A percentile compares a stretch with the other conserved stretches of the same genome.
phyloP scores from a whole-genome alignment of 1,284 basidiomycete genomes.

The Termitomyces sp. region DNA sequence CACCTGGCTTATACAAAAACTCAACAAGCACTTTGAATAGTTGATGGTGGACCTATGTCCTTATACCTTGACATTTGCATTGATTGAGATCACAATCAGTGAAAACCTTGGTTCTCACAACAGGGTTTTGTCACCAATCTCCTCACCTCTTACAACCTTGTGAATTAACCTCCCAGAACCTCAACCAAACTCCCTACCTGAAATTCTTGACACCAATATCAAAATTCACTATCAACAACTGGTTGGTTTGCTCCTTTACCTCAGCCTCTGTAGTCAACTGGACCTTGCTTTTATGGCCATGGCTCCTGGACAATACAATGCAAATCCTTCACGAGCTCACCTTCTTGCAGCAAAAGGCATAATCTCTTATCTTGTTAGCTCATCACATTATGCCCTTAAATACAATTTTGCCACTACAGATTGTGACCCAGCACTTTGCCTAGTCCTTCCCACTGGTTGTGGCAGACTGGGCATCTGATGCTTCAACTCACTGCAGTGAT shows the following conservation, averaged over 20 bases:
- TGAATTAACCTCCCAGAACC: neutral
- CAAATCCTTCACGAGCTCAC: neutral
- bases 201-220: neutral
- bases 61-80: conserved; percentile 1
- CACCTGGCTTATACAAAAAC: neutral
- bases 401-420: neutral
- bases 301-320: neutral
- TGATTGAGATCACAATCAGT: conserved; percentile 1
- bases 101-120: conserved; percentile 4
- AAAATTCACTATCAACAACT: too few species aligned
- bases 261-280: neutral
- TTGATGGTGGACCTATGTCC: neutral
- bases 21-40: neutral
- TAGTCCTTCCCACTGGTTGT: too few species aligned
- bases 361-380: neutral
- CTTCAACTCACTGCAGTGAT: too few species aligned
- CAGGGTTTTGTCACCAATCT: neutral
- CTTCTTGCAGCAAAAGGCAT: neutral
- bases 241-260: neutral
- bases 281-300: neutral
- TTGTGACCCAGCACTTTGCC: too few species aligned
- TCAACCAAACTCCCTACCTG: neutral
- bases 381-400: neutral
- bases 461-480: too few species aligned
- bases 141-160: neutral